phyloP scores from a whole-genome alignment of 202 grass and related monocot genomes.

The Alloteropsis angusta region DNA sequence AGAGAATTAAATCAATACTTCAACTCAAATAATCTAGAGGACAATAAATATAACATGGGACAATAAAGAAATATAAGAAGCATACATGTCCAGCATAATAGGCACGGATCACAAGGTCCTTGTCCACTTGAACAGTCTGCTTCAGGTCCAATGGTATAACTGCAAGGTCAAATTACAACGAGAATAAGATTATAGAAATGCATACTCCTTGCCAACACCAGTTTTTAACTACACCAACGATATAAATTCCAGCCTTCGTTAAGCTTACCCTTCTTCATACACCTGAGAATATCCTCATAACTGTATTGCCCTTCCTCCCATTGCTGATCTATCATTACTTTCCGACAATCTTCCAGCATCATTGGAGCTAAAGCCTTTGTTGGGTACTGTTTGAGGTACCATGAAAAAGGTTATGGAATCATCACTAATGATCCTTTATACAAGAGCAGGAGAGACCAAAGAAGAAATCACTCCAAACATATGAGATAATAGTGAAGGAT shows the following conservation, averaged over 20 bases:
- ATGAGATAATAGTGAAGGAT: background rate
- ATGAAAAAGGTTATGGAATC: slow-evolving; percentile 8
- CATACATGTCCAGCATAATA: slow-evolving; percentile 99
- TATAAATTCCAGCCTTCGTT: slow-evolving; percentile 1
- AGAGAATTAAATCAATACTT: slow-evolving; percentile 16
- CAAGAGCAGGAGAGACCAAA: background rate
- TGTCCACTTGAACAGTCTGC: slow-evolving; percentile 84
- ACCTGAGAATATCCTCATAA: slow-evolving; percentile 58
- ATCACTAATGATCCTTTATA: background rate
- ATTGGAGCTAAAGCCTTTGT: slow-evolving; percentile 94
- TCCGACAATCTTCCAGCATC: slow-evolving; percentile 90
- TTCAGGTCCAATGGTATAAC: slow-evolving; percentile 86
- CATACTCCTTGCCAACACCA: background rate
- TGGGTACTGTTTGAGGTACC: slow-evolving; percentile 53
- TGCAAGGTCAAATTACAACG: background rate
- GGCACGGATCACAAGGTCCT: slow-evolving; percentile 79
- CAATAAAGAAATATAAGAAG: slow-evolving; percentile 9
- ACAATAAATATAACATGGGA: background rate
- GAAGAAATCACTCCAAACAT: background rate
- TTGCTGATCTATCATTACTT: slow-evolving; percentile 67
- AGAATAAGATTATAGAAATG: slow-evolving; percentile 10
- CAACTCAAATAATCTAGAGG: background rate
- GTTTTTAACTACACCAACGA: background rate
- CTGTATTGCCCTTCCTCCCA: slow-evolving; percentile 75
- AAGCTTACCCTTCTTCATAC: slow-evolving; percentile 83